A percentile compares a stretch with the other conserved stretches of the same genome.
These are phyloP conservation scores for Zygosaccharomyces pseudorouxii DNA, from an alignment of 805 yeast genomes.

Conservation along the genomic window DNA sequence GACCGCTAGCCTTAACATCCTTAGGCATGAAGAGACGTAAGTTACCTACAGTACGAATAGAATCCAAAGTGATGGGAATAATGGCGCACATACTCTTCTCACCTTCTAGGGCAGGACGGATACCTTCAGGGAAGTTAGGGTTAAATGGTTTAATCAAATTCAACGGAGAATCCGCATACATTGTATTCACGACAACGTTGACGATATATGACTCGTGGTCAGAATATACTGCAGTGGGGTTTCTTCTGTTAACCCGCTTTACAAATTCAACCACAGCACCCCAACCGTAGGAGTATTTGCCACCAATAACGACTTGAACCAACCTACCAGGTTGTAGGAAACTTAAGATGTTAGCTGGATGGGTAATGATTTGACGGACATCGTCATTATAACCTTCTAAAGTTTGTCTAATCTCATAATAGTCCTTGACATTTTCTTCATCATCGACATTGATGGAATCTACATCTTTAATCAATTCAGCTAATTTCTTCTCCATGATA, in stretches of 20 bases:
- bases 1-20: conserved; percentile 58
- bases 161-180: conserved; percentile 80
- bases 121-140: conserved; percentile 81
- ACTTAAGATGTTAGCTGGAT: conserved; percentile 80
- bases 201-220: conserved; percentile 91
- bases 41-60: conserved; percentile 71
- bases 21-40: conserved; percentile 76
- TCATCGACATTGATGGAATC: conserved; percentile 60
- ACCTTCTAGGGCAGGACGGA: conserved; percentile 72
- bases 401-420: conserved; percentile 74
- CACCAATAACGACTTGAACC: conserved; percentile 54
- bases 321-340: conserved; percentile 89
- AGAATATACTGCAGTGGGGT: conserved; percentile 51
- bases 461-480: conserved; percentile 47
- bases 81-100: conserved; percentile 71
- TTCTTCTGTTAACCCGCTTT: conserved; percentile 63
- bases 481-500: conserved; percentile 60
- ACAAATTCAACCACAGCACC: conserved; percentile 76
- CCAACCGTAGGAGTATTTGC: conserved; percentile 84
- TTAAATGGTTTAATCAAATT: conserved; percentile 71
- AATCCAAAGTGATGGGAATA: conserved; percentile 78
- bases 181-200: conserved; percentile 71
- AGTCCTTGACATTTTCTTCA: conserved; percentile 69
- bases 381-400: conserved; percentile 68
- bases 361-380: conserved; percentile 75